phyloP scores from a whole-genome alignment of 164 flowering plant genomes.

The Dillenia suffruticosa region DNA sequence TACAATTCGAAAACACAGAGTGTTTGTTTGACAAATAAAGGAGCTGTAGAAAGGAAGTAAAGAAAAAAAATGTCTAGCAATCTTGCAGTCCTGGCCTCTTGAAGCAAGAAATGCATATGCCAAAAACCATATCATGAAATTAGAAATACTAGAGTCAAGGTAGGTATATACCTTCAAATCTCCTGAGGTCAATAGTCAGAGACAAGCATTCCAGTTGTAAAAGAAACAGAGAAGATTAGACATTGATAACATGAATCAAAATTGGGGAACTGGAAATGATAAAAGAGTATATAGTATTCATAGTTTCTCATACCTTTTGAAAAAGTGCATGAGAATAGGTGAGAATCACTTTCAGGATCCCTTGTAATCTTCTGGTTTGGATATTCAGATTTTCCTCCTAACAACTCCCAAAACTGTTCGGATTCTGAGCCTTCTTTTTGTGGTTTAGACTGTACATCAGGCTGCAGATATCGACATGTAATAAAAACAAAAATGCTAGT shows the following conservation, averaged over 20 bases:
- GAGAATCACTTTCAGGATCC: slow-evolving; percentile 85
- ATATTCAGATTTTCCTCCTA: slow-evolving; percentile 90
- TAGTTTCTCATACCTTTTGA: slow-evolving; percentile 46
- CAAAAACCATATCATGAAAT: neutral
- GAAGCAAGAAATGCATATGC: too few relatives aligned
- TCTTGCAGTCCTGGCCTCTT: too few relatives aligned
- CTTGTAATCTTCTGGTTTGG: slow-evolving; percentile 74
- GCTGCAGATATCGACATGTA: slow-evolving; percentile 46
- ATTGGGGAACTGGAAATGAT: neutral
- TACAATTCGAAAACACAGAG: too few relatives aligned
- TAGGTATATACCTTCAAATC: slow-evolving; percentile 67
- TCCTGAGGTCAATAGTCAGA: slow-evolving; percentile 39
- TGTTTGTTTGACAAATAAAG: too few relatives aligned
- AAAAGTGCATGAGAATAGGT: slow-evolving; percentile 75
- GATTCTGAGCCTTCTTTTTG: slow-evolving; percentile 90
- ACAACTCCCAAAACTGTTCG: slow-evolving; percentile 86
- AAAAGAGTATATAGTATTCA: neutral
- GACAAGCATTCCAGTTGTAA: slow-evolving; percentile 11
- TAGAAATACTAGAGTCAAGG: slow-evolving; percentile 2
- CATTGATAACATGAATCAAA: neutral
- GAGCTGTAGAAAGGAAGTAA: too few relatives aligned
- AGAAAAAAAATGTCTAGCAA: too few relatives aligned
- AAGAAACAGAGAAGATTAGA: slow-evolving; percentile 10
- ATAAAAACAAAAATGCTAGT: slow-evolving; percentile 6
- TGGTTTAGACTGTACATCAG: slow-evolving; percentile 70